These are phyloP conservation scores for Falciphora oryzae DNA, from an alignment of 2,329 filamentous ascomycete genomes.

Conservation along the genomic window DNA sequence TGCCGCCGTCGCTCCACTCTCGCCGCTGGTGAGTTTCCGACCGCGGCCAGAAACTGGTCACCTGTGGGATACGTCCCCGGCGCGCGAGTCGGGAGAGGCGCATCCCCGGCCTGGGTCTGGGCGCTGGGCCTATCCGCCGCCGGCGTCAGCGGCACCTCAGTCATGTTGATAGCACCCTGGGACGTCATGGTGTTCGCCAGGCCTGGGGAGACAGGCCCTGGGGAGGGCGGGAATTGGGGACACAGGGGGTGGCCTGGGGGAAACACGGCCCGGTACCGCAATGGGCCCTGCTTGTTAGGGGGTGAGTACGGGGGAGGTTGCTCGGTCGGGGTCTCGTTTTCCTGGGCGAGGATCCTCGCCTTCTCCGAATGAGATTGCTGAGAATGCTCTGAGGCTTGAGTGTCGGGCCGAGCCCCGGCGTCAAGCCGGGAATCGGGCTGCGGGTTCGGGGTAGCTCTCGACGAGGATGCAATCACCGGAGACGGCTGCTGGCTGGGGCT, in stretches of 20 bases:
- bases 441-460: slow-evolving; percentile 17
- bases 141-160: slow-evolving; percentile 51
- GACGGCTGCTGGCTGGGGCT: slow-evolving; percentile 15
- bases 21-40: slow-evolving; percentile 31
- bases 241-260: slow-evolving; percentile 46
- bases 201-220: slow-evolving; percentile 57
- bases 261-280: slow-evolving; percentile 52
- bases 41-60: slow-evolving; percentile 35
- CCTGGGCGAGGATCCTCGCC: slow-evolving; percentile 31
- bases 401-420: neutral
- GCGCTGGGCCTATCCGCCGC: slow-evolving; percentile 19
- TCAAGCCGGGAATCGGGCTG: slow-evolving; percentile 11
- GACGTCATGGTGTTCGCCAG: slow-evolving; percentile 57
- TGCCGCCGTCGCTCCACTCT: slow-evolving; percentile 46
- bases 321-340: slow-evolving; percentile 30
- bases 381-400: slow-evolving; percentile 3
- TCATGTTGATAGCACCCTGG: slow-evolving; percentile 54
- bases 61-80: slow-evolving; percentile 40
- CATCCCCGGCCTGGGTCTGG: slow-evolving; percentile 13
- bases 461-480: slow-evolving; percentile 21
- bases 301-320: slow-evolving; percentile 51
- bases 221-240: slow-evolving; percentile 48
- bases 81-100: slow-evolving; percentile 36
- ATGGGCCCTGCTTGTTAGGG: slow-evolving; percentile 29
- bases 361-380: slow-evolving; percentile 30